Evolutionary conservation across 2,329 filamentous ascomycete genomes (phyloP), one percentile per base, ranked within the genome.

Genomic region (Macrophomina tecta): DNA sequence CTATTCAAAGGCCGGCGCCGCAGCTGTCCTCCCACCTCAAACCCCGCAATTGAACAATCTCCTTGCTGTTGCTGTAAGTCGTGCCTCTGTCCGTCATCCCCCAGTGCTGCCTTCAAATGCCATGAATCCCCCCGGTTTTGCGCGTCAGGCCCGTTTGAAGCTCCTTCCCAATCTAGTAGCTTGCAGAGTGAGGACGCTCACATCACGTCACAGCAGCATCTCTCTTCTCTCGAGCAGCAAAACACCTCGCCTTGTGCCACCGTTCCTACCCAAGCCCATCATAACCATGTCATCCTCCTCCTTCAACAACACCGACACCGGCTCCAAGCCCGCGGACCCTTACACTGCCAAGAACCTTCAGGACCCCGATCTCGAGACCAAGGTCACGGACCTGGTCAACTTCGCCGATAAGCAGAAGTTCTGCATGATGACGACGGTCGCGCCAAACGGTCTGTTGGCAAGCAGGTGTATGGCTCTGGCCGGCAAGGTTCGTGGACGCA

Each of bases 401-500:
- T 97, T 97, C 78, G 86, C 92, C 75, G 84, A 86, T 45, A 83
- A 85, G 69, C 86, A 85, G 82, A 97, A 96, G 81, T 96, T 93
- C 76, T 91, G 91, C 78, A 92, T 97, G 90, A 89, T 97, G 88
- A 95, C 93, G 8, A 96, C 93, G 28, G 88, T 90, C 58, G 82
- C 85, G 2, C 82, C 85, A 42, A 86, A 84, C 0, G 90, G 89
- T 12, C 84, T 89, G 60, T 82, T 97, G 14, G 89, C 90, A 4
- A 94, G 90, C n/a, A 85, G 93, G 70, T 92, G 90, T 78, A 97
- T 97, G 93, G 91, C 91, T 5, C 78, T 97, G 14, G 91, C 92
- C 16, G 92, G 87, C 14, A 91, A 90, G 79, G 92, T 93, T 82
- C 38, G 81, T 69, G 14, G 38, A 40, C 23, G 16, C 42, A 23